phyloP scores from a whole-genome alignment of 306 rosid species.

The Malus orientalis region DNA sequence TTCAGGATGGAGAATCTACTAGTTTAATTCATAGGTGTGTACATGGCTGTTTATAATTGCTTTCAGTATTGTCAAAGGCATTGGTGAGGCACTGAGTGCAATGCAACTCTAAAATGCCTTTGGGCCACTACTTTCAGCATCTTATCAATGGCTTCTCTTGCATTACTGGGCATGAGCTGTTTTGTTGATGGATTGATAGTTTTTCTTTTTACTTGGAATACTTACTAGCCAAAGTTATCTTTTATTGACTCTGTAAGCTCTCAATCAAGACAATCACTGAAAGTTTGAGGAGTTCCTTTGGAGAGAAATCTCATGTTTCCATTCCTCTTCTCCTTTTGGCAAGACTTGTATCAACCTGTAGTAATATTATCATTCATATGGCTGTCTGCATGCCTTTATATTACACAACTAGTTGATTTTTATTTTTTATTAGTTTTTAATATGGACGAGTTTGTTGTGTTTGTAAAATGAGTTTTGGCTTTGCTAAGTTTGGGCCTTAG shows the following conservation, averaged over 20 bases:
- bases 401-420: background rate
- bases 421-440: background rate
- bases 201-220: background rate
- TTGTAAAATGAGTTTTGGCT: background rate
- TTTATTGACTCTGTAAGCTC: background rate
- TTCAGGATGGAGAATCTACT: constrained; percentile 21
- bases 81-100: background rate
- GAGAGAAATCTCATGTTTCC: background rate
- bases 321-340: background rate
- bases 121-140: background rate
- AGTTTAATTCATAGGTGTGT: constrained; percentile 34
- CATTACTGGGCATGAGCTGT: background rate
- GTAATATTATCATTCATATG: background rate
- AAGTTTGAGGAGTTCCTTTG: background rate
- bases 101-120: background rate
- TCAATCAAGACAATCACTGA: background rate
- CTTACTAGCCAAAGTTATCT: background rate
- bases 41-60: background rate
- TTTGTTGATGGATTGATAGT: background rate
- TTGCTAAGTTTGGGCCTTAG: background rate
- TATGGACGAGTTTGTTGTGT: background rate
- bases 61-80: background rate
- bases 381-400: background rate
- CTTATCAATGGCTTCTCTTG: background rate
- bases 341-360: background rate